phyloP scores from a whole-genome alignment of 768 basidiomycete species.

The Cubamyces lactineus region DNA sequence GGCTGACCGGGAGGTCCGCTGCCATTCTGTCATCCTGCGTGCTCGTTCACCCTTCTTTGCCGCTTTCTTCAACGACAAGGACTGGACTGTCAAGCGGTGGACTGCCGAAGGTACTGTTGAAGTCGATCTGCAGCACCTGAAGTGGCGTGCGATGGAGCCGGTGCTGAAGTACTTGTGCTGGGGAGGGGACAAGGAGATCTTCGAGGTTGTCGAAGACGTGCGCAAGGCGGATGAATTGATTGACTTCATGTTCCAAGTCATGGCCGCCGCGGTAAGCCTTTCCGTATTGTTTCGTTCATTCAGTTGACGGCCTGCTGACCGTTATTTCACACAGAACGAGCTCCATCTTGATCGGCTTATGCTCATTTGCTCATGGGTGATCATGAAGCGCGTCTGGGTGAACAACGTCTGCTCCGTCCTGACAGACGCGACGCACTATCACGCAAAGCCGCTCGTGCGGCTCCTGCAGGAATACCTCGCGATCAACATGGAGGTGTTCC shows the following conservation, averaged over 20 bases:
- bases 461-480: slow-evolving; percentile 80
- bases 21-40: slow-evolving; percentile 78
- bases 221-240: slow-evolving; percentile 73
- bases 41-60: slow-evolving; percentile 84
- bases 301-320: background rate
- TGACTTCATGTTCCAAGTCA: slow-evolving; percentile 85
- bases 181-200: slow-evolving; percentile 68
- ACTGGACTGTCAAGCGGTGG: slow-evolving; percentile 77
- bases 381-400: slow-evolving; percentile 67
- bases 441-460: slow-evolving; percentile 67
- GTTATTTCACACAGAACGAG: slow-evolving; percentile 62
- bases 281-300: background rate
- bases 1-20: slow-evolving; percentile 62
- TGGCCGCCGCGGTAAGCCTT: slow-evolving; percentile 75
- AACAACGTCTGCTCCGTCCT: slow-evolving; percentile 82
- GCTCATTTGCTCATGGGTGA: slow-evolving; percentile 76
- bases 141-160: slow-evolving; percentile 73
- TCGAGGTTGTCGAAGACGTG: slow-evolving; percentile 66
- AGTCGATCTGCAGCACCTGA: slow-evolving; percentile 74
- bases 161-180: slow-evolving; percentile 80
- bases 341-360: slow-evolving; percentile 85
- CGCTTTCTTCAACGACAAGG: slow-evolving; percentile 78
- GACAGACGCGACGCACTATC: slow-evolving; percentile 78
- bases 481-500: slow-evolving; percentile 82
- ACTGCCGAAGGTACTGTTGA: slow-evolving; percentile 51